Conservation (phyloP, 495 filamentous ascomycete species). For the Trichoderma gamsii region DNA sequence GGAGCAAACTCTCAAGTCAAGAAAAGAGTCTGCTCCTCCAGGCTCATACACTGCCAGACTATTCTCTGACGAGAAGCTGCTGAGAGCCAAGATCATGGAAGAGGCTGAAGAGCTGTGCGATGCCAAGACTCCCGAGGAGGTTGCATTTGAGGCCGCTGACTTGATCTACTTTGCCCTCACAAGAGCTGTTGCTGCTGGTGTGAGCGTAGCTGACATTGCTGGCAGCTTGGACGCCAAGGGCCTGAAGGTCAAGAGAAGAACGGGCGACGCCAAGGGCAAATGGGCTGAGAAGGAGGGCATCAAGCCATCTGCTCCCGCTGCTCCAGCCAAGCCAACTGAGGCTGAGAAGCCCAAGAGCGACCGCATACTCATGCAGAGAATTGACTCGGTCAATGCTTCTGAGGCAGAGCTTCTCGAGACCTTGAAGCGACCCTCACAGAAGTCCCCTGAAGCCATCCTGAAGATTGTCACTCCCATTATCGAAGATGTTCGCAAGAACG, state of each 20-base stretch:
- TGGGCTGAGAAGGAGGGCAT: constrained; percentile 80
- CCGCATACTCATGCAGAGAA: constrained; percentile 76
- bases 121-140: constrained; percentile 70
- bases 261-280: constrained; percentile 86
- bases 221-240: constrained; percentile 89
- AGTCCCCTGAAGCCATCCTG: constrained; percentile 83
- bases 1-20: constrained; percentile 72
- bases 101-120: constrained; percentile 92
- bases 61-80: constrained; percentile 83
- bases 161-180: constrained; percentile 93
- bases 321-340: constrained; percentile 34
- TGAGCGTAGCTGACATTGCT: constrained; percentile 81
- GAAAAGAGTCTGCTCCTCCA: constrained; percentile 73
- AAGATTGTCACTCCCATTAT: constrained; percentile 87
- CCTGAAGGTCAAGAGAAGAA: constrained; percentile 83
- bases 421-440: constrained; percentile 84
- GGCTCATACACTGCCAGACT: constrained; percentile 91
- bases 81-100: constrained; percentile 95
- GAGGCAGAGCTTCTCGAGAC: constrained; percentile 57
- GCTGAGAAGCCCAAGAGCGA: constrained; percentile 47
- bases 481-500: constrained; percentile 68
- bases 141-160: constrained; percentile 92
- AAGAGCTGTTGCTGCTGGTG: constrained; percentile 76
- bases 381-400: constrained; percentile 57
- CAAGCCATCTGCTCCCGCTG: constrained; percentile 23